phyloP scores from a whole-genome alignment of 1,139 yeast genomes.

The Candida tropicalis region DNA sequence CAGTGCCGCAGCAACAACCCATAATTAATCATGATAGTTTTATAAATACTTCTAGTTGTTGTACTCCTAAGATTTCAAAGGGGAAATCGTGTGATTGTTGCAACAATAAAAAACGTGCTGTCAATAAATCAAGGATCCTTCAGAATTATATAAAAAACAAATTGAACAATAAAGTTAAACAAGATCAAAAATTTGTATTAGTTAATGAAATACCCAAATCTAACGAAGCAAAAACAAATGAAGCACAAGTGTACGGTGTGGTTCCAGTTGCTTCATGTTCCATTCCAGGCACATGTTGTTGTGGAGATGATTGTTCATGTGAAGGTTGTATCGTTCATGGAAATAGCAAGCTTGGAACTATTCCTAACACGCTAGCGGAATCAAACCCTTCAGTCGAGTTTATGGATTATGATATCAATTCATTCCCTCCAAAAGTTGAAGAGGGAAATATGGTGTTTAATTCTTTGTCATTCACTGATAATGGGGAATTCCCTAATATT shows the following conservation, averaged over 20 bases:
- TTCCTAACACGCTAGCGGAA: background rate
- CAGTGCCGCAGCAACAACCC: slow-evolving; percentile 28
- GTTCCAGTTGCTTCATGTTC: slow-evolving; percentile 43
- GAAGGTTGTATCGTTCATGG: slow-evolving; percentile 51
- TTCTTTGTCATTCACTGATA: slow-evolving; percentile 4
- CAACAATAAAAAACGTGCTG: slow-evolving; percentile 25
- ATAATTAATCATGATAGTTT: slow-evolving; percentile 37
- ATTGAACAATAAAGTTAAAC: slow-evolving; percentile 9
- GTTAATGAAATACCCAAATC: background rate
- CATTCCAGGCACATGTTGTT: slow-evolving; percentile 52
- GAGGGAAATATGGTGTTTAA: slow-evolving; percentile 7
- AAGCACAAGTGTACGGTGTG: slow-evolving; percentile 22
- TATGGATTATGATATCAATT: slow-evolving; percentile 5
- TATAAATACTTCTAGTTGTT: slow-evolving; percentile 38
- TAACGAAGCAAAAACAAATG: background rate
- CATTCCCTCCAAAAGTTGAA: background rate
- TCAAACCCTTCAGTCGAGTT: background rate
- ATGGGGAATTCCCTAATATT: background rate
- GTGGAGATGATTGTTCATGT: slow-evolving; percentile 51
- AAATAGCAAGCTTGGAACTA: slow-evolving; percentile 17
- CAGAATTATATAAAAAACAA: slow-evolving; percentile 34
- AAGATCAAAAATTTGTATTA: background rate
- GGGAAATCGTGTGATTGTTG: slow-evolving; percentile 27
- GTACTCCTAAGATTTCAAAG: slow-evolving; percentile 22
- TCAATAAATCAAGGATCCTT: slow-evolving; percentile 40